Percentiles rank a stretch among this genome's conserved stretches.
Evolutionary conservation across 306 rosid species (phyloP).

Genomic region (Medicago lupulina): DNA sequence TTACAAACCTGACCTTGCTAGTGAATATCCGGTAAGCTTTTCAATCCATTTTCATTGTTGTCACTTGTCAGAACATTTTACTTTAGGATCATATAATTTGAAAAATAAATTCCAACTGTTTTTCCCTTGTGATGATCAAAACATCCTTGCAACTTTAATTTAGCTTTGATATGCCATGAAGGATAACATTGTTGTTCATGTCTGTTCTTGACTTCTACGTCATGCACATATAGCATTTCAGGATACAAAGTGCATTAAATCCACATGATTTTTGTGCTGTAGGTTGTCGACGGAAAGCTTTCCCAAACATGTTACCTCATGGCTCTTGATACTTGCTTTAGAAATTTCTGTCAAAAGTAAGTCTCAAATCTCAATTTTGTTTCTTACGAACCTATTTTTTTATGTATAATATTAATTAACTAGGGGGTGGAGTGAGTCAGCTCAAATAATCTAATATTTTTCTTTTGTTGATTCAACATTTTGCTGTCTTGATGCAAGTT

Average conservation of each 20-base stretch:
- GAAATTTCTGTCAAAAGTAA: conserved; percentile 75
- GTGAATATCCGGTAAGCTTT: conserved; percentile 93
- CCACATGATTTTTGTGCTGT: conserved; percentile 38
- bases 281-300: conserved; percentile 99
- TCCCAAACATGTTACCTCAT: conserved; percentile 95
- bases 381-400: conserved; percentile 7
- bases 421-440: neutral
- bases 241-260: conserved; percentile 41
- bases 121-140: conserved; percentile 2
- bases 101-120: conserved; percentile 1
- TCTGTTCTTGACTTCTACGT: neutral
- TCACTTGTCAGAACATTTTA: conserved; percentile 22
- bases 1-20: conserved; percentile 97
- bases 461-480: conserved; percentile 1
- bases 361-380: conserved; percentile 39
- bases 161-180: conserved; percentile 9
- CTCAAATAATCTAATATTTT: conserved; percentile 11
- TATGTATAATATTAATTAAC: neutral
- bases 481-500: conserved; percentile 7
- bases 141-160: conserved; percentile 23
- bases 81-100: conserved; percentile 1
- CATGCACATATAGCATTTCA: conserved; percentile 30
- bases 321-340: conserved; percentile 96
- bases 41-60: conserved; percentile 19
- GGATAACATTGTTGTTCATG: conserved; percentile 26